Evolutionary conservation across 1,284 basidiomycete genomes (phyloP).

Genomic region (Exsudoporus floridanus): DNA sequence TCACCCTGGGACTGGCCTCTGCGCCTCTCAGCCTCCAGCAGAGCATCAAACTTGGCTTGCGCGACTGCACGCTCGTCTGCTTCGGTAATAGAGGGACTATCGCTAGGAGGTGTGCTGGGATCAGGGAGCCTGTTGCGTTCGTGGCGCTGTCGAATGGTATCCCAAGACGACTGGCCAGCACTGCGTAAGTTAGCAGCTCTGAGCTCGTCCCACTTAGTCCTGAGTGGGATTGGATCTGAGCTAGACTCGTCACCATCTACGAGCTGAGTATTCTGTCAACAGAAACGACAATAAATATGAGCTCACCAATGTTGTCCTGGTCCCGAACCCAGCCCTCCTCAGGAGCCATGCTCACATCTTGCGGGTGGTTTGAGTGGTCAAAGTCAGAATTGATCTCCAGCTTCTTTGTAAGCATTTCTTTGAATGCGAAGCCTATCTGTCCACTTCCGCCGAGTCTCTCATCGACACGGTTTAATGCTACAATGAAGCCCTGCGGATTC

Average conservation of each 20-base stretch:
- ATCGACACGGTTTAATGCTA: constrained; percentile 42
- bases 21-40: constrained; percentile 57
- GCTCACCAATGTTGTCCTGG: constrained; percentile 13
- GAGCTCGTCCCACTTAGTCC: constrained; percentile 62
- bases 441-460: constrained; percentile 33
- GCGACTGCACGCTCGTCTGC: constrained; percentile 42
- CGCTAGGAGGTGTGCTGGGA: constrained; percentile 18
- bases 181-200: constrained; percentile 51
- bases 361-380: constrained; percentile 9
- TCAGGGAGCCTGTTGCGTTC: constrained; percentile 40
- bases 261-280: not conserved
- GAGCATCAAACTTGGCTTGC: constrained; percentile 57
- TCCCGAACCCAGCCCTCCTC: constrained; percentile 29
- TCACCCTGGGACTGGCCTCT: constrained; percentile 21
- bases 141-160: constrained; percentile 58
- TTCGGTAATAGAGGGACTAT: constrained; percentile 12
- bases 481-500: constrained; percentile 43
- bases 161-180: constrained; percentile 59
- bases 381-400: constrained; percentile 9
- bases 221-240: constrained; percentile 21
- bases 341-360: constrained; percentile 3
- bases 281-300: not conserved
- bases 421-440: constrained; percentile 24
- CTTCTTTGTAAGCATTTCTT: constrained; percentile 20
- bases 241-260: constrained; percentile 9